Base-by-base conservation (phyloP, 768 basidiomycete species). In the Termitomyces sp. region DNA sequence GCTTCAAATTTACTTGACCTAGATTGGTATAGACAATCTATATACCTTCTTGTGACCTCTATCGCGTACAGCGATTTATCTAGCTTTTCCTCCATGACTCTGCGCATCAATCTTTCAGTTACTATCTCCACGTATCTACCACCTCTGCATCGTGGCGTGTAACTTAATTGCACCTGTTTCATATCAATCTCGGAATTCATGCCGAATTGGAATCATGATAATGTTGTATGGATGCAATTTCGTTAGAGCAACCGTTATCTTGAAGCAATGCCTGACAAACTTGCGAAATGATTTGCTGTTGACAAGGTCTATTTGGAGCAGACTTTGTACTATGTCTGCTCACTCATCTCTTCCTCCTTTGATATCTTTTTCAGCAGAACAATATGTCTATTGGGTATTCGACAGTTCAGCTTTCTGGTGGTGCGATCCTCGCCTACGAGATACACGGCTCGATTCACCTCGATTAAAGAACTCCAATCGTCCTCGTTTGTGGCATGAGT, bases 1-100 rank as follows among this genome's bases (percentile, higher is more conserved):
- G 91, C 65, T 91, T 93, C 77, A 96, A 91, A 65, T 96, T 96
- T 62, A 73, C 60, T 58, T 64, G 57, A 65, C 52, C 30, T 43
- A 55, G 50, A 51, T 57, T 35, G 24, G 45, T 42, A n/a, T 48
- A 54, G 50, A 57, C 26, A 22, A 41, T 32, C 32, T 45, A 22
- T 38, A 57, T 54, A 59, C 46, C 46, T 48, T 32, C 11, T 35
- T 51, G 37, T 14, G 34, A 42, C 28, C 3, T 45, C 2, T 47
- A 37, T 28, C 2, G 41, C 24, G 6, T 42, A 32, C 32, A 9
- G 19, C 17, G 22, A 41, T 47, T 47, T 38, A 45, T 34, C 21
- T 28, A 53, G 30, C 28, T 45, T 41, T 15, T 8, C 37, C 35
- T 14, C 21, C 15, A 30, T 19, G 35, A 30, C 45, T 1, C 15